A percentile compares a stretch with the other conserved stretches of the same genome.
These are phyloP conservation scores for Microsporum canis DNA, from an alignment of 2,329 filamentous ascomycete species.

Conservation along the genomic window DNA sequence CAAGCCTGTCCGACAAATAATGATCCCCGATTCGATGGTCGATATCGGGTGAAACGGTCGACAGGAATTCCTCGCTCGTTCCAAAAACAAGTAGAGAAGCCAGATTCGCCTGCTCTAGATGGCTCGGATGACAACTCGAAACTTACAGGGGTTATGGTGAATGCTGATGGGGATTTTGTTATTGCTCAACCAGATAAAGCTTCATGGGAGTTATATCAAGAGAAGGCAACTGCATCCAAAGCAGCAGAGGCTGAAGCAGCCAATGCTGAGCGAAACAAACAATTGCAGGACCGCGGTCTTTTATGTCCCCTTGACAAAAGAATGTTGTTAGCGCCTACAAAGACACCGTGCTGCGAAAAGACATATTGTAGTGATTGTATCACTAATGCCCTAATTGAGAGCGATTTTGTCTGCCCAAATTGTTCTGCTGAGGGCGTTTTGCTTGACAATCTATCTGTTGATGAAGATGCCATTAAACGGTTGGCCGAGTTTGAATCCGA, in stretches of 20 bases:
- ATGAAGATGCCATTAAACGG: constrained; percentile 66
- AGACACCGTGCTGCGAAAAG: constrained; percentile 95
- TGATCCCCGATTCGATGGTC: constrained; percentile 88
- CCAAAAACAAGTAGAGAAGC: constrained; percentile 89
- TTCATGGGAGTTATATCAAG: constrained; percentile 94
- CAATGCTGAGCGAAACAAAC: constrained; percentile 66
- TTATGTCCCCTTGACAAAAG: constrained; percentile 95
- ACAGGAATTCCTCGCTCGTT: constrained; percentile 95
- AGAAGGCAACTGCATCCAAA: constrained; percentile 77
- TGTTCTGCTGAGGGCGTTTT: constrained; percentile 85
- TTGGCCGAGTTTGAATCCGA: constrained; percentile 63
- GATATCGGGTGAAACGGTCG: constrained; percentile 85
- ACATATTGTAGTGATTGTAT: constrained; percentile 99
- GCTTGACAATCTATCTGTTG: constrained; percentile 77
- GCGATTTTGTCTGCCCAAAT: constrained; percentile 88
- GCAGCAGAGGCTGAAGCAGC: constrained; percentile 72
- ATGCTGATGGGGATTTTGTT: constrained; percentile 93
- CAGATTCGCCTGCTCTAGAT: constrained; percentile 60
- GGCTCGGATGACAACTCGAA: constrained; percentile 69
- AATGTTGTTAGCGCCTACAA: constrained; percentile 96
- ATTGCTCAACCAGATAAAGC: constrained; percentile 91
- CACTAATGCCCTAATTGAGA: constrained; percentile 95
- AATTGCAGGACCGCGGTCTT: constrained; percentile 74
- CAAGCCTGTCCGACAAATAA: constrained; percentile 97
- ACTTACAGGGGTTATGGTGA: constrained; percentile 89